phyloP scores from a whole-genome alignment of 1,139 yeast species.

The Kodamaea derodonti region DNA sequence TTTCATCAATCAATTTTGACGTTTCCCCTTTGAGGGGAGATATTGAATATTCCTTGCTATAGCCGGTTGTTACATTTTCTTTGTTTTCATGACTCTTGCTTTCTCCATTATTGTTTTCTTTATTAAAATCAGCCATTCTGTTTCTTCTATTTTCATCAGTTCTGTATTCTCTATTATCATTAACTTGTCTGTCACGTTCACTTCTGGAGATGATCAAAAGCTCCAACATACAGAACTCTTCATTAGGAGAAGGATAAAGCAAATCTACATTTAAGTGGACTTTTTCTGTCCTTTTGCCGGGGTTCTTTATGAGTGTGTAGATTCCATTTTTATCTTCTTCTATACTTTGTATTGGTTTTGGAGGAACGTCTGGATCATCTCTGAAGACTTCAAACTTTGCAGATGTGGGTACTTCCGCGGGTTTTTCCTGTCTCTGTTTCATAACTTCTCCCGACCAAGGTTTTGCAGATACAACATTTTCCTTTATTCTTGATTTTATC shows the following conservation, averaged over 20 bases:
- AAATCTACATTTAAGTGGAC: conserved; percentile 60
- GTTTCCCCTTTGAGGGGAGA: neutral
- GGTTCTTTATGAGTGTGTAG: conserved; percentile 45
- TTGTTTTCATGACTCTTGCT: neutral
- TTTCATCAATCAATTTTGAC: neutral
- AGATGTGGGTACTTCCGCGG: neutral
- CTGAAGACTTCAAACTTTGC: conserved; percentile 39
- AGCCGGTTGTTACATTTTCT: neutral
- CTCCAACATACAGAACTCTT: conserved; percentile 60
- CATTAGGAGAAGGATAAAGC: conserved; percentile 40
- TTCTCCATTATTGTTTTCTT: neutral
- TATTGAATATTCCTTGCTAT: too few species aligned
- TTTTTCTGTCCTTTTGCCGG: conserved; percentile 63
- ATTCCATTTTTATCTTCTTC: conserved; percentile 40
- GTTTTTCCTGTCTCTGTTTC: conserved; percentile 25
- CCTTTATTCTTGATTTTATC: conserved; percentile 54
- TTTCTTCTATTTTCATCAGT: neutral
- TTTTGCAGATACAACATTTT: conserved; percentile 54
- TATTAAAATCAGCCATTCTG: neutral
- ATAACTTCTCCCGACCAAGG: conserved; percentile 68
- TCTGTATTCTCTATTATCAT: neutral
- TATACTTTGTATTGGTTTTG: conserved; percentile 4
- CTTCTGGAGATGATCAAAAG: conserved; percentile 38
- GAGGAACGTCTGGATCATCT: conserved; percentile 17
- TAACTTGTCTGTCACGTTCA: neutral